These are phyloP conservation scores for Pilaira anomala DNA, from an alignment of 192 early-diverging fungal species.

Conservation along the genomic window DNA sequence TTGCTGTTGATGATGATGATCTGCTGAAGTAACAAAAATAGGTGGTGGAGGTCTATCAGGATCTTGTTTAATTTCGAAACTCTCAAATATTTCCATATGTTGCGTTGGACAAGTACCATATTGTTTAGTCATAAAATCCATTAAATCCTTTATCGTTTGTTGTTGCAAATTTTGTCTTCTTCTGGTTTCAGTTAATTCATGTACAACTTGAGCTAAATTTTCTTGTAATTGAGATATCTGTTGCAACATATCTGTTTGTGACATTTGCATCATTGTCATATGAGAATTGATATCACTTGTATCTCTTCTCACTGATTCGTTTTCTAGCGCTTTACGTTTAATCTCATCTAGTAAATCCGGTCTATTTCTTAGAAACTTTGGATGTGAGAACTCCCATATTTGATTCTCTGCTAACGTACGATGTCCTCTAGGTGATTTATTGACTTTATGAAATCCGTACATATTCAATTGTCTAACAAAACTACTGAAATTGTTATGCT, in stretches of 20 bases:
- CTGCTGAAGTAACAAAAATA: conserved; percentile 56
- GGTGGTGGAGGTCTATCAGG: conserved; percentile 38
- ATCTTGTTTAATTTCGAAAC: not conserved
- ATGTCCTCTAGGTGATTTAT: conserved; percentile 84
- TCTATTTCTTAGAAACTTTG: conserved; percentile 72
- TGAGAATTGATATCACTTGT: conserved; percentile 74
- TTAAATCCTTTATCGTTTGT: conserved; percentile 61
- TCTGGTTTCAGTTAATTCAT: conserved; percentile 70
- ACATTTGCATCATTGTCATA: conserved; percentile 73
- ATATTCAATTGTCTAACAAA: conserved; percentile 82
- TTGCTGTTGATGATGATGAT: conserved; percentile 19
- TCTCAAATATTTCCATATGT: conserved; percentile 2
- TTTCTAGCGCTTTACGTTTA: conserved; percentile 87
- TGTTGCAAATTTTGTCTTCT: conserved; percentile 67
- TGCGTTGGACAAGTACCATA: conserved; percentile 22
- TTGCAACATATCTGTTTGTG: conserved; percentile 71
- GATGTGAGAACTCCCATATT: conserved; percentile 88
- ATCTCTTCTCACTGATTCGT: conserved; percentile 70
- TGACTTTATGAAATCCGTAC: conserved; percentile 90
- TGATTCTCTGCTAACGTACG: conserved; percentile 84
- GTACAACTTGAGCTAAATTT: conserved; percentile 66
- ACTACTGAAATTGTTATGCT: conserved; percentile 88
- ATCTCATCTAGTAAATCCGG: conserved; percentile 84
- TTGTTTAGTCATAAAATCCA: conserved; percentile 52
- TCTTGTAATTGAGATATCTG: conserved; percentile 73